Percentiles rank a stretch among this genome's conserved stretches.
Evolutionary conservation across 805 yeast genomes (phyloP).

Genomic region (Zygoascus ofunaensis): DNA sequence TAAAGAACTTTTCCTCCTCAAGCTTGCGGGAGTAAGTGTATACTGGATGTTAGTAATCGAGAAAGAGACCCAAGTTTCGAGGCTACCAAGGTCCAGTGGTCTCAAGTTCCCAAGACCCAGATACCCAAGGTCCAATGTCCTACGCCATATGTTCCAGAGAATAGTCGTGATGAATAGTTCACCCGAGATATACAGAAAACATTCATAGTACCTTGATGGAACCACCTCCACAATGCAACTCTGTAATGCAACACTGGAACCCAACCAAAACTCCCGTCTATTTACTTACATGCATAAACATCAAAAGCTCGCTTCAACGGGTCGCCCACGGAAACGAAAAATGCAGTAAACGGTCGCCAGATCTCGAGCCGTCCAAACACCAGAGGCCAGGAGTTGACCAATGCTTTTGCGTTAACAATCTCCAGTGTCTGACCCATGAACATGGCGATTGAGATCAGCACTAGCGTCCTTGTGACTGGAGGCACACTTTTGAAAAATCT

Average conservation of each 20-base stretch:
- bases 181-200: too few relatives aligned
- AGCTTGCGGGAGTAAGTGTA: constrained; percentile 17
- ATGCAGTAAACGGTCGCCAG: constrained; percentile 21
- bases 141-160: too few relatives aligned
- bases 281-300: constrained; percentile 13
- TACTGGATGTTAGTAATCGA: constrained; percentile 11
- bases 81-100: too few relatives aligned
- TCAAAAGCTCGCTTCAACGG: constrained; percentile 16
- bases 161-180: too few relatives aligned
- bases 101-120: too few relatives aligned
- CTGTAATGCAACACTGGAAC: too few relatives aligned
- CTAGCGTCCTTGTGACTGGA: constrained; percentile 18
- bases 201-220: too few relatives aligned
- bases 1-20: constrained; percentile 16
- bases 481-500: constrained; percentile 16
- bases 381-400: constrained; percentile 14
- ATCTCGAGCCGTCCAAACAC: constrained; percentile 11
- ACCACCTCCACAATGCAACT: too few relatives aligned
- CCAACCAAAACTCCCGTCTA: too few relatives aligned
- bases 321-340: constrained; percentile 14
- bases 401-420: constrained; percentile 1
- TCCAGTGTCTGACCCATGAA: constrained; percentile 9
- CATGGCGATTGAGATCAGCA: constrained; percentile 9
- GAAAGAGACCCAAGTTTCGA: too few relatives aligned
- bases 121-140: too few relatives aligned